A percentile compares a stretch with the other conserved stretches of the same genome.
phyloP scores from a whole-genome alignment of 31 red algal genomes.

The Odonthalia washingtoniensis region DNA sequence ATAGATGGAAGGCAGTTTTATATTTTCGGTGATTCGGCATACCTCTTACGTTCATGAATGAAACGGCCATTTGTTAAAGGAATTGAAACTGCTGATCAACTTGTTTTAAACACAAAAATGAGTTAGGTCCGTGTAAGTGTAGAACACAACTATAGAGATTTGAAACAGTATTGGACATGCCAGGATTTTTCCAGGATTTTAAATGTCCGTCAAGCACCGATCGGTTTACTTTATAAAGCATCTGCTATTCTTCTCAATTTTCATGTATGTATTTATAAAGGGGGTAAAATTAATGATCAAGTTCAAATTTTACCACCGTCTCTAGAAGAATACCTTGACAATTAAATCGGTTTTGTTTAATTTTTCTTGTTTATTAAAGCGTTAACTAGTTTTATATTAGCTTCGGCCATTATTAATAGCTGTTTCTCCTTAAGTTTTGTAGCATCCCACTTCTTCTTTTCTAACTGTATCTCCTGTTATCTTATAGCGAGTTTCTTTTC shows the following conservation, averaged over 20 bases:
- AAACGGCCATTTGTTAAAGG: too few relatives aligned
- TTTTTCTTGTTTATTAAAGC: too few relatives aligned
- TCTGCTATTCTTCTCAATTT: constrained; percentile 21
- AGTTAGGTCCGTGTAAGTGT: background rate
- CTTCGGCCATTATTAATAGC: too few relatives aligned
- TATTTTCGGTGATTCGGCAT: too few relatives aligned
- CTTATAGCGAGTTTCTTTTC: too few relatives aligned
- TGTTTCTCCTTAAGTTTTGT: too few relatives aligned
- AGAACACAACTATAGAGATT: constrained; percentile 11
- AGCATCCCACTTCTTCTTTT: too few relatives aligned
- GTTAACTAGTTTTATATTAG: too few relatives aligned
- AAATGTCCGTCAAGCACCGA: constrained; percentile 12
- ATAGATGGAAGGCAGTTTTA: too few relatives aligned
- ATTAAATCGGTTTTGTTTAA: too few relatives aligned
- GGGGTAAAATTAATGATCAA: background rate
- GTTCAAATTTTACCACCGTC: background rate
- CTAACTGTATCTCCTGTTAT: too few relatives aligned
- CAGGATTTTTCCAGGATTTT: constrained; percentile 13
- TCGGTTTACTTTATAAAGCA: background rate
- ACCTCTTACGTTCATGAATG: too few relatives aligned
- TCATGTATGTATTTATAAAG: constrained; percentile 1
- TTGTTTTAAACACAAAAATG: background rate
- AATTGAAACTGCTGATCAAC: background rate
- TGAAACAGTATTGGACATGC: background rate
- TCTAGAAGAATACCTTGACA: background rate